A percentile compares a stretch with the other conserved stretches of the same genome.
These are phyloP conservation scores for Acanthamoeba lenticulata DNA, from an alignment of 208 protist species.

Conservation along the genomic window DNA sequence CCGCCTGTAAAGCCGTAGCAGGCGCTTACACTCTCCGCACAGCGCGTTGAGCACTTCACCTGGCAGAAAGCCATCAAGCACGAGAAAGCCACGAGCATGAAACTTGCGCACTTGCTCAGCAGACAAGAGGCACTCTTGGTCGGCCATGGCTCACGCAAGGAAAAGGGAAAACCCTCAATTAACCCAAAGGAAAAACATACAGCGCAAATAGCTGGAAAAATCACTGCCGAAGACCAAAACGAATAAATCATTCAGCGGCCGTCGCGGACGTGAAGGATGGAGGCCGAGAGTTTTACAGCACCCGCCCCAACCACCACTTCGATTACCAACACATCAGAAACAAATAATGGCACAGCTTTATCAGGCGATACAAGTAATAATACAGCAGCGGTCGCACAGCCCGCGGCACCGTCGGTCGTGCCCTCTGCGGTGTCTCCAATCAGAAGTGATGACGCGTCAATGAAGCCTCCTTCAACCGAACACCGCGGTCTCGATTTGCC, in stretches of 20 bases:
- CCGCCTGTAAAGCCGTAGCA: not conserved
- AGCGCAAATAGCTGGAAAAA: no score
- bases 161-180: not conserved
- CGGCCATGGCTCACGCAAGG: not conserved
- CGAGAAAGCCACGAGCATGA: not conserved
- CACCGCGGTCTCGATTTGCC: conserved; percentile 24
- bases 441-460: not conserved
- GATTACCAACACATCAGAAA: not conserved
- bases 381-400: no score
- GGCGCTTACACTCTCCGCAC: not conserved
- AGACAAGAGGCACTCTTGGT: not conserved
- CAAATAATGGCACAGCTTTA: not conserved
- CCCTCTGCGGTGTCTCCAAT: not conserved
- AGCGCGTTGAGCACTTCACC: not conserved
- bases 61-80: not conserved
- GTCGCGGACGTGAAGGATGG: no score
- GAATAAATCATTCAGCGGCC: no score
- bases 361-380: no score
- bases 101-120: not conserved
- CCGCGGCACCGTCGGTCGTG: not conserved
- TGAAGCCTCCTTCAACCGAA: not conserved
- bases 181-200: not conserved
- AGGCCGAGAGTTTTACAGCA: not conserved
- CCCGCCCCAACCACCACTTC: not conserved
- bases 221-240: not conserved